These are phyloP conservation scores for Aspergillus tanneri DNA, from an alignment of 2,329 filamentous ascomycete species.

Conservation along the genomic window DNA sequence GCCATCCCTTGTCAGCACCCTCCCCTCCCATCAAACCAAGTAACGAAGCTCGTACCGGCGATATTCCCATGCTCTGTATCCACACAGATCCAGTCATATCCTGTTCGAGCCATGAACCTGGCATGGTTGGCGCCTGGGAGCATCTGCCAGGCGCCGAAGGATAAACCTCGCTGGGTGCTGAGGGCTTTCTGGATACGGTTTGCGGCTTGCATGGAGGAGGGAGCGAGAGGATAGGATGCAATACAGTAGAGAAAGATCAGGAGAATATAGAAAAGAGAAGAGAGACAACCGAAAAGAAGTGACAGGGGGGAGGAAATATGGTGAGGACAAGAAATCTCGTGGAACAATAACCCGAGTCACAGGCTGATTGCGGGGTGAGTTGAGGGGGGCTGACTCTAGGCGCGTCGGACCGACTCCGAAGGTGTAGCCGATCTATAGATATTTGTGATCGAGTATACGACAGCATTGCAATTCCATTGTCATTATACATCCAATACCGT, in stretches of 20 bases:
- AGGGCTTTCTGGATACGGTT: not conserved
- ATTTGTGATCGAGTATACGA: too few relatives aligned
- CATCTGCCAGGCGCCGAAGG: not conserved
- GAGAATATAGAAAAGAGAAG: not conserved
- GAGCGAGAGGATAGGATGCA: not conserved
- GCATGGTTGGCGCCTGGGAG: not conserved
- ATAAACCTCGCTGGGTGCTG: not conserved
- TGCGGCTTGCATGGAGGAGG: not conserved
- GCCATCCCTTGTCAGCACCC: not conserved
- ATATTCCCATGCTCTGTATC: not conserved
- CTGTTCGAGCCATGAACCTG: not conserved
- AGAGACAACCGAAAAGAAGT: not conserved
- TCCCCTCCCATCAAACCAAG: not conserved
- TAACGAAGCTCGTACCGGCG: not conserved
- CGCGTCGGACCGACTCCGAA: not conserved
- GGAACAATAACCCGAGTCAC: not conserved
- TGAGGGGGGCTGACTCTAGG: too few relatives aligned
- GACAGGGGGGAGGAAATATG: not conserved
- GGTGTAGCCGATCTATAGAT: not conserved
- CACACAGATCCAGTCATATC: not conserved
- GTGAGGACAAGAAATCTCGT: not conserved
- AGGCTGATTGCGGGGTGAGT: not conserved
- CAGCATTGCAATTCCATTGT: too few relatives aligned
- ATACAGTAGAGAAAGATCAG: not conserved
- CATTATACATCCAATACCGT: not conserved